Conservation (phyloP, 129 eudicot genomes). For the Apium graveolens region DNA sequence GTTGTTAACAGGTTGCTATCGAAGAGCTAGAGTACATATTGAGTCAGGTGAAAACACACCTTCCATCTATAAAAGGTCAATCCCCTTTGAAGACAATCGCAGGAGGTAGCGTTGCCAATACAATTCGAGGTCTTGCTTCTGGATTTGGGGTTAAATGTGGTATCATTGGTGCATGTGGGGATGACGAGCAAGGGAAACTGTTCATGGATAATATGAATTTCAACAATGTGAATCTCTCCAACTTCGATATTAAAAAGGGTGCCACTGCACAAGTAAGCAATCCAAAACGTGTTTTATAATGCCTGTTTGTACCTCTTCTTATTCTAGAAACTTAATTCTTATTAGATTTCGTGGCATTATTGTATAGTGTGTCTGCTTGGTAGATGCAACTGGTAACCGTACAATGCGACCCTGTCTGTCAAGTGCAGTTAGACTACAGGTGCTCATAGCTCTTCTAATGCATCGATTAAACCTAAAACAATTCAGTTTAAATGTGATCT, state of each 20-base stretch:
- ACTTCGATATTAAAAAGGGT: slow-evolving; percentile 60
- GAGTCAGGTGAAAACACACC: slow-evolving; percentile 46
- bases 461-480: not conserved
- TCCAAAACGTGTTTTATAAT: not conserved
- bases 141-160: slow-evolving; percentile 87
- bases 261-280: slow-evolving; percentile 73
- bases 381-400: slow-evolving; percentile 84
- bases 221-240: slow-evolving; percentile 59
- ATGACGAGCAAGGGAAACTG: slow-evolving; percentile 80
- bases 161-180: slow-evolving; percentile 90
- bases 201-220: slow-evolving; percentile 63
- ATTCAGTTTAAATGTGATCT: slow-evolving; percentile 8
- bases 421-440: slow-evolving; percentile 83
- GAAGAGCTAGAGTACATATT: slow-evolving; percentile 71
- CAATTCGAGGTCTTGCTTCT: slow-evolving; percentile 84
- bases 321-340: not conserved
- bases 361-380: slow-evolving; percentile 89
- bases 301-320: not conserved
- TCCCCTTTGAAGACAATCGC: slow-evolving; percentile 75
- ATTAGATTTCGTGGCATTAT: not conserved
- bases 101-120: slow-evolving; percentile 96
- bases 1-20: slow-evolving; percentile 47
- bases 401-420: slow-evolving; percentile 97
- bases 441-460: slow-evolving; percentile 18
- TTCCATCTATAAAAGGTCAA: slow-evolving; percentile 39